Evolutionary conservation across 1,284 basidiomycete genomes (phyloP), one percentile per base, ranked within the genome.

Genomic region (Tylopilus sp.): DNA sequence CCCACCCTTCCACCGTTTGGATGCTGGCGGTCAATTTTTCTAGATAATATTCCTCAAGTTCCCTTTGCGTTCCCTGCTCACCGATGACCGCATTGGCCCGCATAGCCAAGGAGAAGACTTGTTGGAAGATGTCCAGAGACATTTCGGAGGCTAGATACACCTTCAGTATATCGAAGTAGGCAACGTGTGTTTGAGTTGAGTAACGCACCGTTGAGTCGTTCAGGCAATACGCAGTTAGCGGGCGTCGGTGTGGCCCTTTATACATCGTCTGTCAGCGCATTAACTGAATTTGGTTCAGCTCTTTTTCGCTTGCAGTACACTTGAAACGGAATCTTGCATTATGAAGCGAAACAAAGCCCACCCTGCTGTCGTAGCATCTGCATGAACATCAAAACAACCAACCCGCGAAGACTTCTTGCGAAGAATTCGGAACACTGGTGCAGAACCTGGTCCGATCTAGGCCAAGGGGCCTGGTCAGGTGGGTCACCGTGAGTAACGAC

Each of bases 111-210:
- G 38, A 24, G 44, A 66, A 63, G n/a, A 65, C 62, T 51, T 74
- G 67, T 58, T 75, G 70, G 39, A 72, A 75, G 51, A 68, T 57
- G 47, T 75, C 62, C 47, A 65, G 53, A n/a, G 69, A 24, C 69
- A 73, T 71, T 52, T 60, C 41, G n/a, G 53, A 57, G n/a, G 22
- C 60, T 65, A 22, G 51, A 52, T 39, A 36, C 5, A 41, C 9
- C 12, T 54, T 18, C 8, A 12, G 24, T 19, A 9, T 18, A 32
- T 5, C 15, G 29, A 29, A 29, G 49, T 32, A 60, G 24, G 13
- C 2, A 13, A 36, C 12, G 3, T 13, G 12, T 47, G 22, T 19
- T 19, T 6, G 36, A 15, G 53, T 53, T 19, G 29, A 29, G 29
- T 29, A 19, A 8, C 59, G 33, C 57, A 64, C 69, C 24, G 51